Evolutionary conservation across 345 rosid genomes (phyloP).

Genomic region (Gossypium sturtianum): DNA sequence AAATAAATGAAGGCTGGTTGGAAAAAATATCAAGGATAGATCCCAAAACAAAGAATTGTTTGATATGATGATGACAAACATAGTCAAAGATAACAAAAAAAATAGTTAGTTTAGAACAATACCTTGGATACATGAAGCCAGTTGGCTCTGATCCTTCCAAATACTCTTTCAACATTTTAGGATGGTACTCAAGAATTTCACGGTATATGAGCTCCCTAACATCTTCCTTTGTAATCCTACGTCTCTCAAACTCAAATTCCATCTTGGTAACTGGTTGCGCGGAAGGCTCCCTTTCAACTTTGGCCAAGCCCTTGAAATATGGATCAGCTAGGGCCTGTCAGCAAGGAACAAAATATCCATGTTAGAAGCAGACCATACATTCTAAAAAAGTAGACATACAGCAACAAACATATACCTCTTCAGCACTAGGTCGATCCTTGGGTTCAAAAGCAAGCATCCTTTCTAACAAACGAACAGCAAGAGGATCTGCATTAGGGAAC

Average conservation of each 20-base stretch:
- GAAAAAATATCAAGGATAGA: neutral
- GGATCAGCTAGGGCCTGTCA: slow-evolving; percentile 92
- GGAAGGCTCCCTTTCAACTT: slow-evolving; percentile 92
- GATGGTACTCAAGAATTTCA: slow-evolving; percentile 92
- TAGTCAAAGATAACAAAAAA: neutral
- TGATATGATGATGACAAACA: neutral
- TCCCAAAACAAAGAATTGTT: neutral
- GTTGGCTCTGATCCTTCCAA: slow-evolving; percentile 93
- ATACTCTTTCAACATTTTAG: slow-evolving; percentile 83
- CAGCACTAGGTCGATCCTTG: slow-evolving; percentile 83
- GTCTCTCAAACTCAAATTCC: slow-evolving; percentile 96
- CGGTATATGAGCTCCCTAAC: slow-evolving; percentile 89
- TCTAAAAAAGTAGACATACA: neutral
- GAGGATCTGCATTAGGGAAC: slow-evolving; percentile 90
- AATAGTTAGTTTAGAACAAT: neutral
- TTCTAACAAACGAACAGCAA: slow-evolving; percentile 82
- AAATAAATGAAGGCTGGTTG: neutral
- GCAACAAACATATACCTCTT: slow-evolving; percentile 47
- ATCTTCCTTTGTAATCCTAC: slow-evolving; percentile 92
- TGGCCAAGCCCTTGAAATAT: slow-evolving; percentile 85
- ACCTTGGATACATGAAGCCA: slow-evolving; percentile 96
- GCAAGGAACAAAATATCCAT: slow-evolving; percentile 11
- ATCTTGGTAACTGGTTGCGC: slow-evolving; percentile 92
- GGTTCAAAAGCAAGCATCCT: slow-evolving; percentile 94
- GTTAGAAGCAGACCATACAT: slow-evolving; percentile 17